Conservation (phyloP, 2,329 filamentous ascomycete species). For the Aspergillus sergii region DNA sequence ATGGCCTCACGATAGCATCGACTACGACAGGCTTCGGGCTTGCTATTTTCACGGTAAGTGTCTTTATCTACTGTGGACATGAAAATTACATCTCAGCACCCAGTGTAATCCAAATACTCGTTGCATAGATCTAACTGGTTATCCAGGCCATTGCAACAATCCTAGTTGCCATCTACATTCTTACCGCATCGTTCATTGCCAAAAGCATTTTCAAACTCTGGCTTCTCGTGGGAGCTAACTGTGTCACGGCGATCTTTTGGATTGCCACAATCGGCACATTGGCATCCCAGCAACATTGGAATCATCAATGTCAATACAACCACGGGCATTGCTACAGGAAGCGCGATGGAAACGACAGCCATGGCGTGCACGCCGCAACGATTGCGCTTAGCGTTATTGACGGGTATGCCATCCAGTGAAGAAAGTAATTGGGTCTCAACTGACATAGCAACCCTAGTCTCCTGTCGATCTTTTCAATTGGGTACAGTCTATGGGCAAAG, state of each 20-base stretch:
- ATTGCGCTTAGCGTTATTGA: constrained; percentile 4
- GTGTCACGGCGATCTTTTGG: not conserved
- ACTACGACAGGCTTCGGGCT: not conserved
- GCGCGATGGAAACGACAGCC: not conserved
- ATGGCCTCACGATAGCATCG: not conserved
- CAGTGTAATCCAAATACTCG: not conserved
- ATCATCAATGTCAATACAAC: not conserved
- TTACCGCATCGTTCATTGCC: constrained; percentile 3
- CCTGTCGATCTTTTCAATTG: not conserved
- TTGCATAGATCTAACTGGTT: not conserved
- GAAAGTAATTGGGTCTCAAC: not conserved
- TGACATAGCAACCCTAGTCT: not conserved
- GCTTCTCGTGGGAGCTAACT: not conserved
- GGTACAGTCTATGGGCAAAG: not conserved
- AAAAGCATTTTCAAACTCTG: not conserved
- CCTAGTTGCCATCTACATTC: constrained; percentile 3
- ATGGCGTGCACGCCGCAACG: not conserved
- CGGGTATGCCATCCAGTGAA: not conserved
- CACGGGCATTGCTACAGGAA: constrained; percentile 2
- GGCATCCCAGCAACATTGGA: not conserved
- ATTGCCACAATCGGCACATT: not conserved
- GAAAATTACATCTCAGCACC: no score
- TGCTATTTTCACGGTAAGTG: not conserved
- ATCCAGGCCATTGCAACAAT: constrained; percentile 6
- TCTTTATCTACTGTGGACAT: not conserved